phyloP scores from a whole-genome alignment of 306 rosid genomes.

The Chamaecrista fasciculata region DNA sequence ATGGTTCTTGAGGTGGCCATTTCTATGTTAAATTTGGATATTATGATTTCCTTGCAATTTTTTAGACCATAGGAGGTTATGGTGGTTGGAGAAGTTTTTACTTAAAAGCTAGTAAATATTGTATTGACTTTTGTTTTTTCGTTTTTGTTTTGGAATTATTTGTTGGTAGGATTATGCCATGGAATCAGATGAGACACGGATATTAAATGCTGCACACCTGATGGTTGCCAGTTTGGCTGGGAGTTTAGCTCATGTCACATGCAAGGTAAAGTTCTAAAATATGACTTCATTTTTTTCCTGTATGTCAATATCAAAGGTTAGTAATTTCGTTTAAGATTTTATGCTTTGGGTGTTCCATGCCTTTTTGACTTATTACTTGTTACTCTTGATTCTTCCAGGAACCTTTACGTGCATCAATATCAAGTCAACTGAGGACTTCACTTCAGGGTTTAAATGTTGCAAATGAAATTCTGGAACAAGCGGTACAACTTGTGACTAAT shows the following conservation, averaged over 20 bases:
- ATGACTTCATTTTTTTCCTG: background rate
- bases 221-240: slow-evolving; percentile 99
- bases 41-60: background rate
- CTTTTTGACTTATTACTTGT: slow-evolving; percentile 14
- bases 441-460: slow-evolving; percentile 70
- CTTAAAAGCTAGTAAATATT: background rate
- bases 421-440: slow-evolving; percentile 73
- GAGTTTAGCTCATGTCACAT: slow-evolving; percentile 95
- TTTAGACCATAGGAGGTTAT: background rate
- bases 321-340: background rate
- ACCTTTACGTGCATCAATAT: slow-evolving; percentile 81
- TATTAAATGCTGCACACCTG: slow-evolving; percentile 90
- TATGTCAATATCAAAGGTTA: slow-evolving; percentile 4
- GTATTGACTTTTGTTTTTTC: slow-evolving; percentile 11
- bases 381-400: slow-evolving; percentile 54
- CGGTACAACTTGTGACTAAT: slow-evolving; percentile 92
- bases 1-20: slow-evolving; percentile 11
- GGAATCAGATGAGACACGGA: slow-evolving; percentile 97
- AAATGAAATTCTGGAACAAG: slow-evolving; percentile 76
- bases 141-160: slow-evolving; percentile 24
- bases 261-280: slow-evolving; percentile 67
- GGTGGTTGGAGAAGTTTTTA: background rate
- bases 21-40: background rate
- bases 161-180: slow-evolving; percentile 84
- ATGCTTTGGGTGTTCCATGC: background rate